phyloP scores from a whole-genome alignment of 2,329 filamentous ascomycete species.

The Xylaria polymorpha region DNA sequence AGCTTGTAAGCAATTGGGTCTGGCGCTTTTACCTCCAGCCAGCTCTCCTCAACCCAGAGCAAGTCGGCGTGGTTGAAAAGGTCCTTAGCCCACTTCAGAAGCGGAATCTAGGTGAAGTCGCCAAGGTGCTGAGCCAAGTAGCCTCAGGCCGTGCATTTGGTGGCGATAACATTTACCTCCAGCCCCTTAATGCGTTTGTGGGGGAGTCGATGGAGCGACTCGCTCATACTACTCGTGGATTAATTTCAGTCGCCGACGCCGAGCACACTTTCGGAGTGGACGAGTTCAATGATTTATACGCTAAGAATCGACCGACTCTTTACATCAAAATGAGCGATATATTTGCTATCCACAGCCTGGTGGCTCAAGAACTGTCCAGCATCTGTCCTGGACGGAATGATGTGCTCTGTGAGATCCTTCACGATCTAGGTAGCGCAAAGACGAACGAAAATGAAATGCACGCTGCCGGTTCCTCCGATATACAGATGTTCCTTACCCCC shows the following conservation, averaged over 20 bases:
- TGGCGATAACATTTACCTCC: conserved; percentile 93
- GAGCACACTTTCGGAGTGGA: conserved; percentile 97
- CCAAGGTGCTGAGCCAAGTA: conserved; percentile 90
- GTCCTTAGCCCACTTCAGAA: conserved; percentile 91
- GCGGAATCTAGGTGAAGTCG: conserved; percentile 88
- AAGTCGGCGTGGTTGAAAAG: conserved; percentile 91
- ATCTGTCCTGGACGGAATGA: conserved; percentile 88
- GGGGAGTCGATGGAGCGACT: conserved; percentile 85
- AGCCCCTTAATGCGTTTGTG: conserved; percentile 93
- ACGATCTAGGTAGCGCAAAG: conserved; percentile 95
- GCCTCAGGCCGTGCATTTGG: conserved; percentile 91
- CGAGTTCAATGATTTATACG: conserved; percentile 97
- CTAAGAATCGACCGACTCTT: conserved; percentile 95
- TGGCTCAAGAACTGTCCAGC: conserved; percentile 79
- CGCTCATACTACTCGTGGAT: conserved; percentile 76
- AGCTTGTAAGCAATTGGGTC: conserved; percentile 88
- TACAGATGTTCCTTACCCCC: conserved; percentile 88
- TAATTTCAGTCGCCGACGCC: conserved; percentile 86
- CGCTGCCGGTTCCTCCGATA: conserved; percentile 86
- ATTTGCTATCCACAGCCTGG: conserved; percentile 91
- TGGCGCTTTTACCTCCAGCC: conserved; percentile 96
- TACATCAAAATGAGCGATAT: conserved; percentile 99
- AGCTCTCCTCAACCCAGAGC: conserved; percentile 88
- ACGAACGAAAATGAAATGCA: conserved; percentile 95
- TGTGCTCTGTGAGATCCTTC: conserved; percentile 87